Base-by-base conservation (phyloP, 2,329 filamentous ascomycete genomes). In the Sporothrix pallida region DNA sequence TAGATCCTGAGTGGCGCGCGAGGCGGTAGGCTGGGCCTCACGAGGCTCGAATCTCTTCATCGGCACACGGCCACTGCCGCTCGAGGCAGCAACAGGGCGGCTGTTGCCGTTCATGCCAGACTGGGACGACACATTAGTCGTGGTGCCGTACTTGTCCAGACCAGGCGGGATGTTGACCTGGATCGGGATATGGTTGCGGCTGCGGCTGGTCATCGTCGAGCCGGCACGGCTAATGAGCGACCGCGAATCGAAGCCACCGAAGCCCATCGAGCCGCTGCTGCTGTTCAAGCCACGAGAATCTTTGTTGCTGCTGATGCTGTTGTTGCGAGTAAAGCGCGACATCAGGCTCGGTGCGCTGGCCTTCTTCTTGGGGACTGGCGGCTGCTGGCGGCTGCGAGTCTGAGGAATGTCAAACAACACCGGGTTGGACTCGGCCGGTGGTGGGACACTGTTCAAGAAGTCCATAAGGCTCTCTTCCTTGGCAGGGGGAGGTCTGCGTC, bases 391-490 rank as follows among this genome's bases (percentile, higher is more conserved):
- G 63, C 80, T 77, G 73, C 80, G 81, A 17, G 77, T 76, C 44
- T 82, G 79, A 2, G 80, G 79, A 62, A 81, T 80, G 48, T 80
- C 78, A 69, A 81, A 81, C 12, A 80, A 80, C 46, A 80, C 80
- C 44, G 80, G 79, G 0, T 79, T 78, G 2, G 87, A 83, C 76
- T 87, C 84, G 0, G 86, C 83, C 0, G 92, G 91, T 6, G 92
- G 92, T 54, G 91, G 87, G 74, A 88, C 90, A 80, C 89, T 93
- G 74, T 87, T 88, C 56, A 95, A 81, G 79, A 95, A 95, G 76
- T 95, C 92, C 46, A 91, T 88, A 68, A 95, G 81, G 76, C 89
- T 92, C 81, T 94, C 91, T 79, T 92, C 89, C 75, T 86, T 83
- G 75, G 84, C 84, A 3, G 78, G 80, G 2, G n/a, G 17, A 15